A percentile compares a stretch with the other conserved stretches of the same genome.
Evolutionary conservation across 73 alveolate species (phyloP).

Genomic region (Blepharisma stoltei): DNA sequence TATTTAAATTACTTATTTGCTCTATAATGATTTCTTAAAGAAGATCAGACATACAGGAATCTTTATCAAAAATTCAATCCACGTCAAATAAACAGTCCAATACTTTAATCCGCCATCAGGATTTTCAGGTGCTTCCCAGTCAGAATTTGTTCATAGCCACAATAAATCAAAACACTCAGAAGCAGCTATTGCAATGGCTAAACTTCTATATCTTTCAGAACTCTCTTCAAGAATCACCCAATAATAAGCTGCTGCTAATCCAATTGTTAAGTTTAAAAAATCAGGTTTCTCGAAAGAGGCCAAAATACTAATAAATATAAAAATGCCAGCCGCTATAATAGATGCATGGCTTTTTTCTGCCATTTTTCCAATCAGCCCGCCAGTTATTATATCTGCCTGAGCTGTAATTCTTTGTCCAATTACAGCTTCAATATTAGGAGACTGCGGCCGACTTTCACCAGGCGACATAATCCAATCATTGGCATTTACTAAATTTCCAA

Average conservation of each 20-base stretch:
- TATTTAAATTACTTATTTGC: too few species aligned
- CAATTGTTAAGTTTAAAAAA: conserved; percentile 14
- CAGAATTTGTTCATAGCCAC: not conserved
- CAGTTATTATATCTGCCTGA: not conserved
- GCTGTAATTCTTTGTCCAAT: not conserved
- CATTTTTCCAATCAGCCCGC: not conserved
- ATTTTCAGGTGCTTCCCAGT: too few species aligned
- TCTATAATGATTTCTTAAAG: too few species aligned
- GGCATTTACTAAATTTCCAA: conserved; percentile 46
- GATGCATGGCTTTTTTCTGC: not conserved
- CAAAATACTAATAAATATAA: not conserved
- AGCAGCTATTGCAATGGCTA: not conserved
- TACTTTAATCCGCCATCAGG: too few species aligned
- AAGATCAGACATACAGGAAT: too few species aligned
- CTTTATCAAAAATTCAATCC: too few species aligned
- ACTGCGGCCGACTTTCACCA: not conserved
- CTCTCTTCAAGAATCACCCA: not conserved
- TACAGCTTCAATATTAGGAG: not conserved
- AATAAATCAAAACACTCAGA: not conserved
- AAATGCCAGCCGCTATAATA: not conserved
- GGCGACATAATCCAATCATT: not conserved
- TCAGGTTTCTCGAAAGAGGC: not conserved
- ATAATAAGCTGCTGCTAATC: not conserved
- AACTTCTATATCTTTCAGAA: not conserved
- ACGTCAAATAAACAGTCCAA: too few species aligned